These are phyloP conservation scores for Nicotiana obtusifolia DNA, from an alignment of 257 asterid species.

Conservation along the genomic window DNA sequence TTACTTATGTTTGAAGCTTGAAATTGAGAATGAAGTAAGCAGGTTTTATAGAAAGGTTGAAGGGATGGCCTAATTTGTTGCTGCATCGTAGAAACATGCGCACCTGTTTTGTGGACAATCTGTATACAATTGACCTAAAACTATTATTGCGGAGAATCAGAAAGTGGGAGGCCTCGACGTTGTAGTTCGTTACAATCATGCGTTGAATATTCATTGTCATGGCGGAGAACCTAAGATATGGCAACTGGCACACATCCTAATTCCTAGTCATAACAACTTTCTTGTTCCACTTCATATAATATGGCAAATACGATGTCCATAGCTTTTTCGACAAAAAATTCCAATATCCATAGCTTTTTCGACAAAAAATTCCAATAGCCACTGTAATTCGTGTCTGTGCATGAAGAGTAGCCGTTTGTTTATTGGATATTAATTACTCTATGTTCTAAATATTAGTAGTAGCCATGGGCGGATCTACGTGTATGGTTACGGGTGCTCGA, in stretches of 20 bases:
- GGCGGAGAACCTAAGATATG: conserved; percentile 2
- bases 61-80: background rate
- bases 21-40: background rate
- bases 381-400: background rate
- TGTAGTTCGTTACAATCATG: conserved; percentile 2
- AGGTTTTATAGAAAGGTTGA: conserved; percentile 25
- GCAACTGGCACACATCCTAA: background rate
- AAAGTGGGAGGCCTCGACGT: conserved; percentile 21
- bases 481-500: no score
- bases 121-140: background rate
- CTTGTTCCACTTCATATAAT: background rate
- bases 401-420: background rate
- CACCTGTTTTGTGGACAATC: conserved; percentile 25
- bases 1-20: conserved; percentile 10
- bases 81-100: conserved; percentile 16
- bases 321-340: background rate
- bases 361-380: background rate
- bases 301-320: background rate
- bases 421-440: background rate
- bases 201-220: background rate
- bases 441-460: background rate
- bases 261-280: background rate
- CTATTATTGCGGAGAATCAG: conserved; percentile 5
- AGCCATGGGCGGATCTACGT: no score
- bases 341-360: no score